Evolutionary conservation across 2,329 filamentous ascomycete genomes (phyloP).

Genomic region (Penicillium olsonii): DNA sequence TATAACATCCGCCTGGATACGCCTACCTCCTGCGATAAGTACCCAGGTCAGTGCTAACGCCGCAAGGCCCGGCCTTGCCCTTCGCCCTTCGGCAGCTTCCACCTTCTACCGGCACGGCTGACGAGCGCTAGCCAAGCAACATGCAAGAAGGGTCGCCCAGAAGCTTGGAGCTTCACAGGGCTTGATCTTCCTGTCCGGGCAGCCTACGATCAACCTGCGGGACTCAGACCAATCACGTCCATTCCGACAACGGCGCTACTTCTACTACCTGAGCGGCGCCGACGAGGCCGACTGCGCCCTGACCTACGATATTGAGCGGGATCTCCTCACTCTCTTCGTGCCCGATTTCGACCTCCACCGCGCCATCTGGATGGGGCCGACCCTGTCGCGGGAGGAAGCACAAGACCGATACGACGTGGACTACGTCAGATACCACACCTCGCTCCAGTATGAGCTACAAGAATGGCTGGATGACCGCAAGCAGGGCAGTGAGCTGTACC

Average conservation of each 20-base stretch:
- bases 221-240: constrained; percentile 60
- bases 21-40: constrained; percentile 39
- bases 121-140: constrained; percentile 48
- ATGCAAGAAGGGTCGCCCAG: constrained; percentile 49
- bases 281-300: constrained; percentile 58
- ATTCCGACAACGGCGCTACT: constrained; percentile 63
- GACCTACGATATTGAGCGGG: constrained; percentile 59
- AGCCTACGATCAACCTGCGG: constrained; percentile 52
- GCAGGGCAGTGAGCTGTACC: constrained; percentile 33
- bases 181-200: constrained; percentile 59
- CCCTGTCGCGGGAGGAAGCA: constrained; percentile 56
- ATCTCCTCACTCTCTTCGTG: constrained; percentile 72
- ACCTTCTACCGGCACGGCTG: too few species aligned
- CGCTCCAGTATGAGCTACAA: constrained; percentile 53
- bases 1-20: constrained; percentile 35
- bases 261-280: constrained; percentile 61
- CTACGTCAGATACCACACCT: constrained; percentile 61
- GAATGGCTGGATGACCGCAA: constrained; percentile 34
- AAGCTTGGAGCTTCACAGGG: constrained; percentile 47
- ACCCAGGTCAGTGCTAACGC: constrained; percentile 37
- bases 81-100: too few species aligned
- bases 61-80: constrained; percentile 4
- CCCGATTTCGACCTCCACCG: constrained; percentile 63
- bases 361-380: constrained; percentile 47
- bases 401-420: constrained; percentile 67